These are phyloP conservation scores for Echria macrotheca DNA, from an alignment of 495 filamentous ascomycete genomes.

Conservation along the genomic window DNA sequence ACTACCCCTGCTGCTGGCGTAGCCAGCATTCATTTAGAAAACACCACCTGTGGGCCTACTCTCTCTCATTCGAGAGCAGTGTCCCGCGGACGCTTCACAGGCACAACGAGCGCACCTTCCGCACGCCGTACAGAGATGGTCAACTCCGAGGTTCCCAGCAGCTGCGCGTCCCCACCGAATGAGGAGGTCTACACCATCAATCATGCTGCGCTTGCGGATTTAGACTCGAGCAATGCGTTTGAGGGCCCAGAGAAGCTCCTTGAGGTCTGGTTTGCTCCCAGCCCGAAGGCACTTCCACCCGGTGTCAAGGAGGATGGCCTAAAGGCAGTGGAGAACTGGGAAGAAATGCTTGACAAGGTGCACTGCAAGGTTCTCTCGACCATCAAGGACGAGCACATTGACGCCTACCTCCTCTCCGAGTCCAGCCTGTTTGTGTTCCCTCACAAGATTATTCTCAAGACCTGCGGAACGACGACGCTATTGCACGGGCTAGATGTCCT, in stretches of 20 bases:
- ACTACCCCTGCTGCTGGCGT: conserved; percentile 50
- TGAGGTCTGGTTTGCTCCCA: conserved; percentile 96
- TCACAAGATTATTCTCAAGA: conserved; percentile 98
- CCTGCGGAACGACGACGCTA: conserved; percentile 94
- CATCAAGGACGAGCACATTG: conserved; percentile 88
- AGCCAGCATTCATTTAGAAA: conserved; percentile 44
- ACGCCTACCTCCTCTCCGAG: conserved; percentile 96
- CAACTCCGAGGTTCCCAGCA: conserved; percentile 68
- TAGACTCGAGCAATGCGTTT: conserved; percentile 95
- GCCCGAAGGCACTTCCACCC: conserved; percentile 64
- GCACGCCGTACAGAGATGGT: conserved; percentile 62
- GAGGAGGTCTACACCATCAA: conserved; percentile 90
- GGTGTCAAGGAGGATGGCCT: conserved; percentile 68
- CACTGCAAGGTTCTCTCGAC: conserved; percentile 97
- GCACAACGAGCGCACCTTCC: conserved; percentile 20
- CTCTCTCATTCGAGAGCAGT: conserved; percentile 89
- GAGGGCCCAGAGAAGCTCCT: conserved; percentile 98
- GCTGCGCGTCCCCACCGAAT: conserved; percentile 76
- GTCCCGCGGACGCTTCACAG: conserved; percentile 49
- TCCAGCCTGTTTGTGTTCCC: conserved; percentile 99
- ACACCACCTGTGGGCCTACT: conserved; percentile 81
- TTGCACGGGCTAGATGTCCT: conserved; percentile 83
- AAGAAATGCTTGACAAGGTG: conserved; percentile 94
- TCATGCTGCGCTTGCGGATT: conserved; percentile 86
- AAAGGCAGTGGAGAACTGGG: conserved; percentile 87